A percentile compares a stretch with the other conserved stretches of the same genome.
Evolutionary conservation across 176 grass and related monocot genomes (phyloP).

Genomic region (Elymus sibiricus): DNA sequence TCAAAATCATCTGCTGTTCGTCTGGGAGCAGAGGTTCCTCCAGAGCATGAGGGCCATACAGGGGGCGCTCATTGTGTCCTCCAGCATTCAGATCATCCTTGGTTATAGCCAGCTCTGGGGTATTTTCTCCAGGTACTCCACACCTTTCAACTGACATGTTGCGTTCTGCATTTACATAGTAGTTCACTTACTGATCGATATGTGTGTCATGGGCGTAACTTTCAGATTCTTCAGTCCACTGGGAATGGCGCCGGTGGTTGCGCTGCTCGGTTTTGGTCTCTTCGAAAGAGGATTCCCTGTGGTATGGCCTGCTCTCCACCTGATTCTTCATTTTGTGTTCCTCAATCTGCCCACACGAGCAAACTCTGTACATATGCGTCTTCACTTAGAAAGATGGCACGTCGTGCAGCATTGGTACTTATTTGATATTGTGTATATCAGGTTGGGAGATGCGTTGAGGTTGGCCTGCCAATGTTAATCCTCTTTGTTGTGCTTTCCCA

Average conservation of each 20-base stretch:
- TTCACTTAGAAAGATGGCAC: background rate
- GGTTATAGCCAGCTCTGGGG: constrained; percentile 99
- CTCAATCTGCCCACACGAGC: background rate
- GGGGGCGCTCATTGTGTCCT: constrained; percentile 88
- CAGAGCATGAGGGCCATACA: constrained; percentile 93
- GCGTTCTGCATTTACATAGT: background rate
- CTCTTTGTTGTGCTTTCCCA: constrained; percentile 78
- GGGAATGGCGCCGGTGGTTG: constrained; percentile 88
- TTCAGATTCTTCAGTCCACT: constrained; percentile 99
- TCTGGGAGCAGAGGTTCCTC: constrained; percentile 82
- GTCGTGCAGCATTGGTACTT: constrained; percentile 2
- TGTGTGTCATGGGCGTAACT: constrained; percentile 2
- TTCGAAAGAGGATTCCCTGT: constrained; percentile 99
- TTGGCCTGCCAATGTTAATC: constrained; percentile 83
- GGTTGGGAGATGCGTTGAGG: constrained; percentile 95
- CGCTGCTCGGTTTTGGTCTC: constrained; percentile 93
- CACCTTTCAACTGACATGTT: background rate
- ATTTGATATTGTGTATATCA: constrained; percentile 20
- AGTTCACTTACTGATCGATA: constrained; percentile 9
- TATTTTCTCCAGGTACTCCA: constrained; percentile 84
- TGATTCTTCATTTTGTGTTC: background rate
- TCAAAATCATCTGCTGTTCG: background rate
- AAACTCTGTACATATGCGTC: background rate
- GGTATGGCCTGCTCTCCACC: constrained; percentile 49
- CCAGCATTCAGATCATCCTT: constrained; percentile 96